Base-by-base conservation (phyloP, 202 grass and related monocot genomes). In the Eragrostis tef region DNA sequence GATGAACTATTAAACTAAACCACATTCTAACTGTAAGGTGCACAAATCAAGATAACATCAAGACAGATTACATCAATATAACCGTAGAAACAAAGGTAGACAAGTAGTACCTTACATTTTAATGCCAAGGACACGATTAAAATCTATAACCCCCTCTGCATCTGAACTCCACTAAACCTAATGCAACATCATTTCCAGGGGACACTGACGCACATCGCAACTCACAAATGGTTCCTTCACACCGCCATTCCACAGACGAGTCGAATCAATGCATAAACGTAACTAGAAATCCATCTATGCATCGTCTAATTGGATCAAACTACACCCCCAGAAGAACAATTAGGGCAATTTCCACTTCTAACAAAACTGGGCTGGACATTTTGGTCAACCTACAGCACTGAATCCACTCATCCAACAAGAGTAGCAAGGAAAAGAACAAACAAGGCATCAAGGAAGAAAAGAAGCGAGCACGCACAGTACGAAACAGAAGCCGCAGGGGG, bases 401-500 rank as follows among this genome's bases (percentile, higher is more conserved):
- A 47, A 69, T 67, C 71, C 63, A 81, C 21, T 16, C 7, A 70
- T 7, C 64, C 16, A 86, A 20, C 16, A 46, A 6, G 24, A 56
- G 25, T 11, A 86, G 19, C 29, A 6, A 72, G 42, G 79, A 71
- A 80, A 48, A 0, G 13, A 16, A 81, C 11, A 58, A 25, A 16
- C 39, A 43, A 67, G 3, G 41, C 6, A 25, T n/a, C 8, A 14
- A 53, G 21, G 0, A 64, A 64, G 26, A 11, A 24, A 3, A 24
- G 12, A 52, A 64, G 67, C 57, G 3, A 68, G 67, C 50, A 4
- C 87, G 66, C 61, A 99, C 93, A 93, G 57, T n/a, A 99, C 19
- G 71, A 99, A 99, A 85, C 89, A 99, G 90, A 99, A 99, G 70
- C 96, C 96, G 73, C 93, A 99, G 34, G 96, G 96, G 60, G 96